Evolutionary conservation across 1,139 yeast genomes (phyloP), one percentile per base, ranked within the genome.

Genomic region (Kodamaea suecica): DNA sequence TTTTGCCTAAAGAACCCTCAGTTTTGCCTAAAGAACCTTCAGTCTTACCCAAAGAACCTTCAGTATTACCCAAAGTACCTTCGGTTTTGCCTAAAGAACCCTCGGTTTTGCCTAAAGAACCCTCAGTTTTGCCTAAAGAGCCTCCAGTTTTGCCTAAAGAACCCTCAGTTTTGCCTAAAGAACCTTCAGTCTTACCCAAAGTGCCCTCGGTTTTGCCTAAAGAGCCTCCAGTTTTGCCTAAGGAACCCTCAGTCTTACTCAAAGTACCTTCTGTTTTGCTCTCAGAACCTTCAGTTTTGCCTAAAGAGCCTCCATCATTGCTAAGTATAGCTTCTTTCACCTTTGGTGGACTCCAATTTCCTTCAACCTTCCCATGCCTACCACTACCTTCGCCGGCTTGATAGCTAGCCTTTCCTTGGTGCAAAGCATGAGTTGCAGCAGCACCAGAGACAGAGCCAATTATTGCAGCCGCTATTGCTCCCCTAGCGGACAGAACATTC

Each of bases 151-250:
- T 48, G 11, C 56, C 34, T 19, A 19, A 19, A 9, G 6, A 6
- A 19, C 21, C 21, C 27, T 37, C 47, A 10, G 35, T 27, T 16
- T 37, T 25, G 14, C 37, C 40, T 3, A 45, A 39, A 13, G 47
- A 6, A 6, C 21, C 21, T 19, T 19, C 21, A 19, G 9, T 9
- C 21, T 19, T 19, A 6, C 21, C 21, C 9, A 19, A 19, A 9
- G 6, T 19, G 9, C 21, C 21, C 9, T 19, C 21, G 9, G 26
- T 23, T 17, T 25, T 25, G 14, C 17, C 28, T 12, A 25, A 10
- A 13, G 17, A 6, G 10, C 28, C 32, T 11, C 11, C 17, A n/a
- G 17, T 10, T 12, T 29, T 14, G 6, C 30, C 30, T 6, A 17
- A 10, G 21, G 5, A 16, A 10, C 23, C 30, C 12, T 17, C 30